Conservation (phyloP, 345 rosid genomes). For the Lenwebbia sp. region DNA sequence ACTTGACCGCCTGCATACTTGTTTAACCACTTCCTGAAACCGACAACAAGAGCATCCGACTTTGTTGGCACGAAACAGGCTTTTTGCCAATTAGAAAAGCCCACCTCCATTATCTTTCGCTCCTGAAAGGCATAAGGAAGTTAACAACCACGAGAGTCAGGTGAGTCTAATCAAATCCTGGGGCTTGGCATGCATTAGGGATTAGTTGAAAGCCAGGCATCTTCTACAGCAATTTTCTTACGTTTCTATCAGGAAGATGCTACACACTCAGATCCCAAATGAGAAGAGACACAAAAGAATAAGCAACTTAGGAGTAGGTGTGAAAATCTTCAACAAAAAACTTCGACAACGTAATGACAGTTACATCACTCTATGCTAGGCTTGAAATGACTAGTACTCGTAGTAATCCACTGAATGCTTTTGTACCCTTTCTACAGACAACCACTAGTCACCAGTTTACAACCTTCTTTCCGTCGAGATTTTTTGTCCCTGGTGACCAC, state of each 20-base stretch:
- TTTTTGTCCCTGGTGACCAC: neutral
- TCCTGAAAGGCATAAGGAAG: slow-evolving; percentile 31
- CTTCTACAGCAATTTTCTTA: neutral
- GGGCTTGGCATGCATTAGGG: neutral
- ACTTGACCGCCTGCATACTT: slow-evolving; percentile 53
- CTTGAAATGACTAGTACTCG: neutral
- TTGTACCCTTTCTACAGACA: neutral
- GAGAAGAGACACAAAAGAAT: neutral
- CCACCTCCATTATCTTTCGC: slow-evolving; percentile 65
- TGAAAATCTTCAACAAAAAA: neutral
- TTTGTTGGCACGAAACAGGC: slow-evolving; percentile 76
- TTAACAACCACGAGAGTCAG: neutral
- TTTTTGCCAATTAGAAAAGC: slow-evolving; percentile 71
- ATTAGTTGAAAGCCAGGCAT: neutral
- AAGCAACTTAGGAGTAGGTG: neutral
- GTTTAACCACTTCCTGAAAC: slow-evolving; percentile 73
- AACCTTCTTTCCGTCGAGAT: neutral
- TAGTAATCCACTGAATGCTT: neutral
- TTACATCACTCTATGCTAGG: neutral
- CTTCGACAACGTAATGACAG: neutral
- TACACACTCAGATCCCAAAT: neutral
- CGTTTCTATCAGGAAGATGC: neutral
- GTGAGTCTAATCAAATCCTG: neutral
- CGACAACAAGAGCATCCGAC: slow-evolving; percentile 62
- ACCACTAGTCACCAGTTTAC: neutral